Evolutionary conservation across 352 stramenopile species (phyloP).

Genomic region (Phytopythium montanum): DNA sequence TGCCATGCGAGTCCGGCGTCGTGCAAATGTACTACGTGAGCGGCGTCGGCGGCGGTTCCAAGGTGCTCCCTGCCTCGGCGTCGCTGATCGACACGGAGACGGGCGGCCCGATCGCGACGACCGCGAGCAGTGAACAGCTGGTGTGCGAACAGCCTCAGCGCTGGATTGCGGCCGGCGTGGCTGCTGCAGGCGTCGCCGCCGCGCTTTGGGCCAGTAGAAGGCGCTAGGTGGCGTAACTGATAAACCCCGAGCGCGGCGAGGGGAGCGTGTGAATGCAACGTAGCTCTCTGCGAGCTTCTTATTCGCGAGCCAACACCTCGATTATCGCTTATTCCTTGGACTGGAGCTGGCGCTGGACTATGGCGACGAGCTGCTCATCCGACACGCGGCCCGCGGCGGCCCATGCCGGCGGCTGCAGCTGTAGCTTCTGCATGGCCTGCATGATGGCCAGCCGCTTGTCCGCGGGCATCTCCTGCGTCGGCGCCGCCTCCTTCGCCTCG

Average conservation of each 20-base stretch:
- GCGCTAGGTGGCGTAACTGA: background rate
- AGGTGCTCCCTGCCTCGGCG: constrained; percentile 28
- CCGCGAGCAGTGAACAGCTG: constrained; percentile 4
- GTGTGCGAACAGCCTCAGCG: background rate
- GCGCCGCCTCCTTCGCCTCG: background rate
- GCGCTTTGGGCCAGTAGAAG: background rate
- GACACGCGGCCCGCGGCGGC: constrained; percentile 26
- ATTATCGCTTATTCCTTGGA: background rate
- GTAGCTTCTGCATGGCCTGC: constrained; percentile 47
- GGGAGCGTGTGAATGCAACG: no score
- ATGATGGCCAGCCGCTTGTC: constrained; percentile 40
- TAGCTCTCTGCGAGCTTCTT: no score
- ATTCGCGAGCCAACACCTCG: background rate
- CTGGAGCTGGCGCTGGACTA: constrained; percentile 40
- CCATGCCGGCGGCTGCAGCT: constrained; percentile 48
- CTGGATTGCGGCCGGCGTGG: background rate
- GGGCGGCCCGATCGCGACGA: constrained; percentile 21
- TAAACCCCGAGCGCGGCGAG: no score
- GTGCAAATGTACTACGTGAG: constrained; percentile 76
- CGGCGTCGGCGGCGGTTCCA: constrained; percentile 46
- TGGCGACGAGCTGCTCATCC: constrained; percentile 48
- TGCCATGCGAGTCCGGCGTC: constrained; percentile 9
- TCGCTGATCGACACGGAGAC: constrained; percentile 47
- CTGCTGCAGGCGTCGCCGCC: background rate
- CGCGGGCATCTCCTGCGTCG: constrained; percentile 16